phyloP scores from a whole-genome alignment of 805 yeast genomes.

The Saccharomyces paradoxus region DNA sequence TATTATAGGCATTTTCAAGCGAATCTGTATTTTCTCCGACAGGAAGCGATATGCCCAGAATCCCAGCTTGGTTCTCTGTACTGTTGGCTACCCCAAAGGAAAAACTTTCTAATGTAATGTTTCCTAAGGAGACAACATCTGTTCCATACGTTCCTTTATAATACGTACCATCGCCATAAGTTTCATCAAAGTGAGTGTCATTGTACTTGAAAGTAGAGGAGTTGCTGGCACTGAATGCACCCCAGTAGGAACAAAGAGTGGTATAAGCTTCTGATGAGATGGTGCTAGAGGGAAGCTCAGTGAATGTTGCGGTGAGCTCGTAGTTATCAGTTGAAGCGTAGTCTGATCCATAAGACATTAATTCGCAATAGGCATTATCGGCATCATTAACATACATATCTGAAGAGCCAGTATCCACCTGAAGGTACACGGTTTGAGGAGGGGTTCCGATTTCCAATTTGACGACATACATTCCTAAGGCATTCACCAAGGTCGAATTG shows the following conservation, averaged over 20 bases:
- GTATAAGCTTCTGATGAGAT: conserved; percentile 8
- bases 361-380: conserved; percentile 25
- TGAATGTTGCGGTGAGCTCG: conserved; percentile 2
- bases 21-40: conserved; percentile 45
- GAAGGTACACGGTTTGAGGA: conserved; percentile 33
- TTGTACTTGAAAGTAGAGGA: conserved; percentile 16
- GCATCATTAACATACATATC: conserved; percentile 41
- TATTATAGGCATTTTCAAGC: conserved; percentile 16
- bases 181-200: conserved; percentile 33
- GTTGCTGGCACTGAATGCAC: conserved; percentile 10
- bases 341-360: conserved; percentile 11
- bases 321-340: not conserved
- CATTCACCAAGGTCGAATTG: not conserved
- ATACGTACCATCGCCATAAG: conserved; percentile 43
- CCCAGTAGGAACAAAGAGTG: conserved; percentile 16
- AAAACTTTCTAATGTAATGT: conserved; percentile 38
- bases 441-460: conserved; percentile 36
- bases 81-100: conserved; percentile 67
- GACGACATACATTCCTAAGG: conserved; percentile 13
- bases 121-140: conserved; percentile 51
- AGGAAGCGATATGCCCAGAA: conserved; percentile 57
- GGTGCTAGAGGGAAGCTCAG: not conserved
- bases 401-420: conserved; percentile 44
- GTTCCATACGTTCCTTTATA: conserved; percentile 37
- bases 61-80: conserved; percentile 54